phyloP scores from a whole-genome alignment of 164 flowering plant species.

The Tetrastigma voinierianum region DNA sequence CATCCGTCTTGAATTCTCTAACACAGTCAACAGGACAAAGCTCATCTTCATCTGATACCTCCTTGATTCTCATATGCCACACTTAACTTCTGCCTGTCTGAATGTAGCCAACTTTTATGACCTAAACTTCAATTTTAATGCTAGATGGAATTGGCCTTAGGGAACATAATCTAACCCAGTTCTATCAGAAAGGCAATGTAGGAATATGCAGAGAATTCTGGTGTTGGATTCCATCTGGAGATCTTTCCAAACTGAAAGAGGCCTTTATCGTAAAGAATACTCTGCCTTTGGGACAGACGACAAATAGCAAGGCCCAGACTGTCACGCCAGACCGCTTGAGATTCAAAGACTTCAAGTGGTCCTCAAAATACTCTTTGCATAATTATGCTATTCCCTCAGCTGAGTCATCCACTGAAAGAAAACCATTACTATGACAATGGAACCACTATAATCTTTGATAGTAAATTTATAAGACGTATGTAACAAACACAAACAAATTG shows the following conservation, averaged over 20 bases:
- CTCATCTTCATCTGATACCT: conserved; percentile 69
- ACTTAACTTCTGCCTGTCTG: conserved; percentile 19
- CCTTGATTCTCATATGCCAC: conserved; percentile 26
- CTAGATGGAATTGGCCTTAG: conserved; percentile 20
- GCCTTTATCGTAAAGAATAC: conserved; percentile 20
- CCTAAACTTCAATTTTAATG: conserved; percentile 8
- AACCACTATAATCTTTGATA: background rate
- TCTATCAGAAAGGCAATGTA: conserved; percentile 17
- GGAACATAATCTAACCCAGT: conserved; percentile 17
- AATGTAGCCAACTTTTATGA: conserved; percentile 7
- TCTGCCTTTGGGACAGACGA: conserved; percentile 41
- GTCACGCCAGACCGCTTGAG: background rate
- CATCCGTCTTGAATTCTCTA: conserved; percentile 75
- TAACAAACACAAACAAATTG: background rate
- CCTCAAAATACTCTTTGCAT: background rate
- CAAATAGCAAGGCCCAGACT: conserved; percentile 5
- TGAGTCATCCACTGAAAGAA: background rate
- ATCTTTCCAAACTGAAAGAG: conserved; percentile 19
- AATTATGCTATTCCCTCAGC: background rate
- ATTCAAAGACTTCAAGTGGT: background rate
- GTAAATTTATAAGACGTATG: too few species aligned
- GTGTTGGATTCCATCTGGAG: conserved; percentile 13
- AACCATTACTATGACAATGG: background rate
- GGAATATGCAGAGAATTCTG: conserved; percentile 7
- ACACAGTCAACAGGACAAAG: conserved; percentile 96